Evolutionary conservation across 495 filamentous ascomycete species (phyloP).

Genomic region (Immersiella caudata): DNA sequence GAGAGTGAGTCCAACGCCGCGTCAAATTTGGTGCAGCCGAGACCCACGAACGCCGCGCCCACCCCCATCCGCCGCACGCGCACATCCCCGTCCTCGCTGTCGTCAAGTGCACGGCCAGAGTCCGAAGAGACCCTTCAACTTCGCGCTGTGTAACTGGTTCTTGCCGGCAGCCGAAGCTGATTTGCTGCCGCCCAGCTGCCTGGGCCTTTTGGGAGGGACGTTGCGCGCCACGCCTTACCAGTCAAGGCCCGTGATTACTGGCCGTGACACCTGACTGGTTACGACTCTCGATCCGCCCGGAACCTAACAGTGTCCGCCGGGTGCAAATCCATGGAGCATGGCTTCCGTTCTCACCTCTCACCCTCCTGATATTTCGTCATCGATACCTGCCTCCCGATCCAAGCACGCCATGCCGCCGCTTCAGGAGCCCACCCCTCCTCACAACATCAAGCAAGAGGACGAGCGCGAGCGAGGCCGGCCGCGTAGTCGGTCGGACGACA

Average conservation of each 20-base stretch:
- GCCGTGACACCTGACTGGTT: conserved; percentile 30
- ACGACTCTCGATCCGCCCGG: conserved; percentile 19
- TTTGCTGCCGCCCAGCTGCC: conserved; percentile 25
- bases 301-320: conserved; percentile 22
- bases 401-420: conserved; percentile 46
- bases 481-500: conserved; percentile 50
- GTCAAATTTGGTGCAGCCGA: conserved; percentile 23
- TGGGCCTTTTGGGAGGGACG: conserved; percentile 23
- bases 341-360: conserved; percentile 51
- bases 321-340: conserved; percentile 44
- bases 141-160: conserved; percentile 18
- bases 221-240: conserved; percentile 21
- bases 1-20: conserved; percentile 25
- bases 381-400: conserved; percentile 38
- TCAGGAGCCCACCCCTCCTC: conserved; percentile 46
- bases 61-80: conserved; percentile 8
- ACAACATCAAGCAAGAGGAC: conserved; percentile 47
- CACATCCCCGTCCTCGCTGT: conserved; percentile 12
- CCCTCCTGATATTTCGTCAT: conserved; percentile 43
- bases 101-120: neutral
- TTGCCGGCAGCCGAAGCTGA: conserved; percentile 26
- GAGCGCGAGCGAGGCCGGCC: conserved; percentile 50
- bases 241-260: conserved; percentile 18
- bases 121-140: conserved; percentile 15
- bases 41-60: conserved; percentile 13